Evolutionary conservation across 2,329 filamentous ascomycete species (phyloP).

Genomic region (Ophiostoma ulmi): DNA sequence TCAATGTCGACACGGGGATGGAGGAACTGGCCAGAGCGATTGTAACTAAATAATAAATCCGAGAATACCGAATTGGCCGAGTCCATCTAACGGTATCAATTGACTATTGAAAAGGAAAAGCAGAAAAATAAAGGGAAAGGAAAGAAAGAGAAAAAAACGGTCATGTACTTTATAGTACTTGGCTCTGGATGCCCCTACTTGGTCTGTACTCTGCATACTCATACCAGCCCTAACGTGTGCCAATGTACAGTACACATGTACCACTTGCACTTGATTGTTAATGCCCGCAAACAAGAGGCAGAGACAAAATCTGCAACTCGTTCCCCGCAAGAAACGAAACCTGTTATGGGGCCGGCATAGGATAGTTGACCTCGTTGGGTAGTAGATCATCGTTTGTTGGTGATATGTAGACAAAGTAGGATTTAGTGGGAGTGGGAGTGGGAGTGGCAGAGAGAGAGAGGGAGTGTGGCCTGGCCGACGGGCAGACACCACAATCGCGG

Average conservation of each 20-base stretch:
- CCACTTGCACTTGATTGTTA: background rate
- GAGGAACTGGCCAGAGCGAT: background rate
- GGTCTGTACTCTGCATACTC: no score
- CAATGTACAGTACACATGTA: background rate
- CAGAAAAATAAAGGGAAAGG: background rate
- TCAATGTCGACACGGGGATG: background rate
- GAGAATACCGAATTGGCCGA: background rate
- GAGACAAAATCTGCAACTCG: background rate
- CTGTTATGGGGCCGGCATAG: constrained; percentile 2
- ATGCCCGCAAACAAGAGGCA: background rate
- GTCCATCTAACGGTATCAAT: background rate
- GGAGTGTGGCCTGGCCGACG: background rate
- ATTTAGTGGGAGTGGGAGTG: background rate
- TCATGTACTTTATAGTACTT: background rate
- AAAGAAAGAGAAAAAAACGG: no score
- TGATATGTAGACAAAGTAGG: background rate
- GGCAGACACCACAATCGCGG: background rate
- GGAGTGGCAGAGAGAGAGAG: background rate
- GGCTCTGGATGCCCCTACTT: background rate
- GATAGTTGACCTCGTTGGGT: background rate
- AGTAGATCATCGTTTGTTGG: background rate
- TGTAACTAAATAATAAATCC: background rate
- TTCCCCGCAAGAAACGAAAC: constrained; percentile 11
- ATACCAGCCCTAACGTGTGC: background rate
- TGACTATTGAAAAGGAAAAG: background rate